phyloP scores from a whole-genome alignment of 441 rosid species.

The Iberis amara region DNA sequence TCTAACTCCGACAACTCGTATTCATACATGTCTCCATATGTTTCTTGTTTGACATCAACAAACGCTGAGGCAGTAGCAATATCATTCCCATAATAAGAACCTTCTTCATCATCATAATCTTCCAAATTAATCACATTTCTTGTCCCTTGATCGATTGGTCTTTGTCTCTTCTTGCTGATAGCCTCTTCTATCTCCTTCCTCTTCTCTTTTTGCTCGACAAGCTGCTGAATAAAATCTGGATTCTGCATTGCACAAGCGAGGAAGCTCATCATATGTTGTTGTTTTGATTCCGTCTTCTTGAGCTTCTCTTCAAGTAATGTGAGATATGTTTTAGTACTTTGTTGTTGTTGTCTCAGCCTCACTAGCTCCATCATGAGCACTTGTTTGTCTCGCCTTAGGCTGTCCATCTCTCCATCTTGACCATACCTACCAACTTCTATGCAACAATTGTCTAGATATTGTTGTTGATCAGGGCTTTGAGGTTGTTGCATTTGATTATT shows the following conservation, averaged over 20 bases:
- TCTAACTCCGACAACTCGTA: conserved; percentile 46
- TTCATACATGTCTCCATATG: conserved; percentile 36
- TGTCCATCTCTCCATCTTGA: conserved; percentile 56
- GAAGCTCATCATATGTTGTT: conserved; percentile 75
- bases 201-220: conserved; percentile 45
- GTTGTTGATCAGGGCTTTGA: conserved; percentile 36
- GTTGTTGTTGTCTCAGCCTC: conserved; percentile 76
- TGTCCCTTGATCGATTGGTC: conserved; percentile 46
- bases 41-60: conserved; percentile 42
- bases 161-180: conserved; percentile 47
- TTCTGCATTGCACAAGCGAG: conserved; percentile 69
- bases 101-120: conserved; percentile 17
- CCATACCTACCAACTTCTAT: conserved; percentile 78
- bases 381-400: conserved; percentile 64
- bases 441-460: conserved; percentile 41
- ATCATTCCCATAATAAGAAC: conserved; percentile 23
- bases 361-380: conserved; percentile 64
- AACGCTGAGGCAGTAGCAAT: conserved; percentile 21
- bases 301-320: conserved; percentile 62
- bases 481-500: conserved; percentile 18
- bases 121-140: conserved; percentile 29
- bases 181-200: conserved; percentile 60
- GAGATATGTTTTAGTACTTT: conserved; percentile 48
- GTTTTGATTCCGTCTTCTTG: conserved; percentile 58
- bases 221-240: conserved; percentile 56